A percentile compares a stretch with the other conserved stretches of the same genome.
These are phyloP conservation scores for Leccinum sublutescens DNA, from an alignment of 768 basidiomycete species.

Conservation along the genomic window DNA sequence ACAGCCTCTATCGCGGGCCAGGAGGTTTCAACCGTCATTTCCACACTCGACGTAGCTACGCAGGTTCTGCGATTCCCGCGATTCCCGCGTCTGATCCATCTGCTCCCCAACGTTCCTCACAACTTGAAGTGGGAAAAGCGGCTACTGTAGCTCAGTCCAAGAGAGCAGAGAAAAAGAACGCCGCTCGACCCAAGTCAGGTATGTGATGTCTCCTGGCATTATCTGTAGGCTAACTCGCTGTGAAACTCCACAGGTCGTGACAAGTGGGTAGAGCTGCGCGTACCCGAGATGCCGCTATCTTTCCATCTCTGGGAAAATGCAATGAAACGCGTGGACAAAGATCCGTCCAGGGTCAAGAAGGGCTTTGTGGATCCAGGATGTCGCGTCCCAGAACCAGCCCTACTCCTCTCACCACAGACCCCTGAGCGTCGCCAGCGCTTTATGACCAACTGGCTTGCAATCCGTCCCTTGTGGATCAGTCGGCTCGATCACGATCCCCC, in stretches of 20 bases:
- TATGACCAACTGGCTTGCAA: conserved; percentile 12
- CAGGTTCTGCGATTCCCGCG: not conserved
- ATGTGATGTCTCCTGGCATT: not conserved
- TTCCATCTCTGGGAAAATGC: not conserved
- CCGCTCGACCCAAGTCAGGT: not conserved
- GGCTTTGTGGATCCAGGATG: not conserved
- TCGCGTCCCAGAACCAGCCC: conserved; percentile 1
- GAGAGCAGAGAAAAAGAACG: no score
- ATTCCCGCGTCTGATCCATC: not conserved
- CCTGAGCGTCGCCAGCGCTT: not conserved
- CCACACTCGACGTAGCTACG: not conserved
- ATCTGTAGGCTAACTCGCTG: no score
- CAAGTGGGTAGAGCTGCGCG: not conserved
- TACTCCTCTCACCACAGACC: not conserved
- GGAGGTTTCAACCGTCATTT: not conserved
- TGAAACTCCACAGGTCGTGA: not conserved
- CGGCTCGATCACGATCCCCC: conserved; percentile 3
- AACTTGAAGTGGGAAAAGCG: not conserved
- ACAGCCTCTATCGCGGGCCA: not conserved
- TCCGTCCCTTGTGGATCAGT: conserved; percentile 4
- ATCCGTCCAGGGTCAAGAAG: not conserved
- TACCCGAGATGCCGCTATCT: not conserved
- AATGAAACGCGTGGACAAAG: not conserved
- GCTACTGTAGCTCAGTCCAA: not conserved
- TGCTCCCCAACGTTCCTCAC: not conserved